Base-by-base conservation (phyloP, 208 protist species). In the Trypanosoma cruzi region DNA sequence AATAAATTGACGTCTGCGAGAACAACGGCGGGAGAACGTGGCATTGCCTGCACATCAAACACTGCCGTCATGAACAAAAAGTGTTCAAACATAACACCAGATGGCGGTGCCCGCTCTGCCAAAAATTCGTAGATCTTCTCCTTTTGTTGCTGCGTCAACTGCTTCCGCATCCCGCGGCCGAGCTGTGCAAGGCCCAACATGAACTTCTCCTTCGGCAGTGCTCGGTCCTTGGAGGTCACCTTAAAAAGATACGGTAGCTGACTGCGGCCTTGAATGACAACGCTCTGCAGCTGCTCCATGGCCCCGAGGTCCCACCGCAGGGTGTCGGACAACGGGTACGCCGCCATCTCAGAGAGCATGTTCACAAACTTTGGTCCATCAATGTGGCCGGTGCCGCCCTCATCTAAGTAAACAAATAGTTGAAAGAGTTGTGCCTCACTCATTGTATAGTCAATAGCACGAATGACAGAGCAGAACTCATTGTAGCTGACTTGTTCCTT, bases 261-360 rank as follows among this genome's bases (percentile, higher is more conserved):
- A 52, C 55, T 83, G 40, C 89, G 84, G n/a, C 79, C 89, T 74
- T 94, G 89, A 65, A 94, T 92, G 22, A 94, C 82, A 48, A 92
- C 89, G 61, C 84, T 90, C 77, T 92, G 89, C 75, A 94, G 79
- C 80, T 92, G 89, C 75, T 94, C 89, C 82, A 94, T 88, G 28
- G 82, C 80, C 48, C 92, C 89, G 42, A 89, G 77, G 71, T 94
- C 89, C 86, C 89, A 94, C 13, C 82, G 84, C 57, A 94, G 83
- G 34, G 79, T 75, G 61, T 89, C 86, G 18, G 7, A 6, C 4
- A 34, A 16, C 4, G 77, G 79, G 73, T 84, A 79, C 44, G 62
- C 49, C 53, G 84, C 72, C 28, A 80, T 65, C 28, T 80, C 71
- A 68, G 89, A 75, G 14, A 89, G 50, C 57, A 75, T 81, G 54